phyloP scores from a whole-genome alignment of 2,329 filamentous ascomycete species.

The Chrysoporthe cubensis region DNA sequence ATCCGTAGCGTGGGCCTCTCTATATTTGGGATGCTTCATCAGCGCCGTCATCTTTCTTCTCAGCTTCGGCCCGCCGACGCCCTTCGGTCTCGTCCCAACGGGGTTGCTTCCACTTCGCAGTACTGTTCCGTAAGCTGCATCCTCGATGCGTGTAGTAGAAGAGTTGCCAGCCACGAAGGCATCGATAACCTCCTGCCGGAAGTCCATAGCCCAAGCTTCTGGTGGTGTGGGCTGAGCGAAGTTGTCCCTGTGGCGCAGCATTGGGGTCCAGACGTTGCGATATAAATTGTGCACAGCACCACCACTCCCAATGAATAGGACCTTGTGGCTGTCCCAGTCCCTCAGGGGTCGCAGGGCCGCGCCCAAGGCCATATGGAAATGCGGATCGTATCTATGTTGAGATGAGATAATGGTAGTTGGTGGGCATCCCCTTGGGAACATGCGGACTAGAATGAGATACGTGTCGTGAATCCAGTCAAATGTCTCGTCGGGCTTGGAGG shows the following conservation, averaged over 20 bases:
- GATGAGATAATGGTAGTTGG: conserved; percentile 61
- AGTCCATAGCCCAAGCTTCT: conserved; percentile 64
- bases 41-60: conserved; percentile 60
- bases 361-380: conserved; percentile 57
- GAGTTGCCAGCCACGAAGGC: conserved; percentile 52
- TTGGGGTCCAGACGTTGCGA: conserved; percentile 67
- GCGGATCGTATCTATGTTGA: conserved; percentile 46
- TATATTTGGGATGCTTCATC: conserved; percentile 69
- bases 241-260: conserved; percentile 66
- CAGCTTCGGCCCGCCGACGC: conserved; percentile 53
- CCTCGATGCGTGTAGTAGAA: conserved; percentile 25
- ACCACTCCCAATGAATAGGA: conserved; percentile 60
- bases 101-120: conserved; percentile 30
- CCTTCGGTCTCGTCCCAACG: conserved; percentile 12
- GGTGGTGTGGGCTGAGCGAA: conserved; percentile 64
- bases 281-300: conserved; percentile 74
- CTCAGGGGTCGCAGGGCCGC: conserved; percentile 59
- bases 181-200: conserved; percentile 67
- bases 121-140: conserved; percentile 27
- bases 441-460: conserved; percentile 69
- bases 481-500: conserved; percentile 52
- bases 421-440: conserved; percentile 69
- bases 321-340: conserved; percentile 47
- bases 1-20: conserved; percentile 71
- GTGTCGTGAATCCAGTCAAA: conserved; percentile 78